A percentile compares a stretch with the other conserved stretches of the same genome.
These are phyloP conservation scores for Canna indica DNA, from an alignment of 176 grass and related monocot genomes.

Conservation along the genomic window DNA sequence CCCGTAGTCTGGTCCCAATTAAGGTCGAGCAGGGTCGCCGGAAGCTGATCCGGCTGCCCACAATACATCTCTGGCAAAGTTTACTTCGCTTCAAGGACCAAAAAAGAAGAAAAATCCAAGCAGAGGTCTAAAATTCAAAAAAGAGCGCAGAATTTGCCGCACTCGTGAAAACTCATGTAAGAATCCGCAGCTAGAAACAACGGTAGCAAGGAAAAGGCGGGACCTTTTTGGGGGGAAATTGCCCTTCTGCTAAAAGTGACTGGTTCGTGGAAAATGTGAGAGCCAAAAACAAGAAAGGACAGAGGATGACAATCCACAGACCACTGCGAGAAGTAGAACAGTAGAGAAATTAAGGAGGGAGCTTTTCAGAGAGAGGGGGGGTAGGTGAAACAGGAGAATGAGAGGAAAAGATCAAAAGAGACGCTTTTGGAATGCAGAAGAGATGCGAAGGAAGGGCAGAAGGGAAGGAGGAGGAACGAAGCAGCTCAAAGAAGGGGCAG, in stretches of 20 bases:
- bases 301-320: background rate
- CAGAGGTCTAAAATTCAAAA: too few relatives aligned
- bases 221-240: background rate
- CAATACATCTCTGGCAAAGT: constrained; percentile 13
- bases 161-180: too few relatives aligned
- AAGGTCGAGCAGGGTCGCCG: constrained; percentile 11
- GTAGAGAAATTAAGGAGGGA: background rate
- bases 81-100: background rate
- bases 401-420: too few relatives aligned
- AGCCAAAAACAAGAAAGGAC: background rate
- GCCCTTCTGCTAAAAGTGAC: background rate
- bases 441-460: too few relatives aligned
- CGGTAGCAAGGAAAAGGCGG: background rate
- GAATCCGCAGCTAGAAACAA: background rate
- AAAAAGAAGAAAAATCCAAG: background rate
- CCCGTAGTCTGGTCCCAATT: constrained; percentile 14
- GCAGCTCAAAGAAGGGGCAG: background rate
- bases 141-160: too few relatives aligned
- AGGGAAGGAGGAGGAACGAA: background rate
- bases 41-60: constrained; percentile 5
- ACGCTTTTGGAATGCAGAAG: too few relatives aligned
- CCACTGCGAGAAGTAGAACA: background rate
- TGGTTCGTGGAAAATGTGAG: background rate
- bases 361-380: too few relatives aligned
- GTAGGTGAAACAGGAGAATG: too few relatives aligned